Evolutionary conservation across 495 filamentous ascomycete species (phyloP), one percentile per base, ranked within the genome.

Genomic region (Lepraria neglecta): DNA sequence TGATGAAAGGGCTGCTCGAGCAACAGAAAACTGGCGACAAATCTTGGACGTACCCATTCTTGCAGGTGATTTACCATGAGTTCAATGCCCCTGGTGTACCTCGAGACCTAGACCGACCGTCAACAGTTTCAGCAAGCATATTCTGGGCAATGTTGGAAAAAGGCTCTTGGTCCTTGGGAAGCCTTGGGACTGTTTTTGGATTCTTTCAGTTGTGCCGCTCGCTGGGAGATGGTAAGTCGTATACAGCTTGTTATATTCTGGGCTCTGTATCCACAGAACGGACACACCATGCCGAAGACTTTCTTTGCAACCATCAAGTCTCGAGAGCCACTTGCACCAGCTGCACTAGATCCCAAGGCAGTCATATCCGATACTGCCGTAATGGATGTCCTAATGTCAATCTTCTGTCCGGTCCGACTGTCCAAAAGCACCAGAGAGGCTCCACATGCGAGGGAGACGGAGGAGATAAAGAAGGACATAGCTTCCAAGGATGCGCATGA

Each of bases 211-310:
- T 4, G 43, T 31, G 33, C 44, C 7, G 27, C 2, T 15, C 12
- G 33, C 31, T 3, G 33, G 31, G 28, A 21, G 19, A 40, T 66
- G 6, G 56, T 61, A 17, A n/a, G 4, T 31, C 63, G 66, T 19
- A 19, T 68, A 24, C 65, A 71, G 50, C 15, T 70, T 14, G 31
- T 72, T 38, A 54, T 68, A 3, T 71, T 71, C 61, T 70, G 67
- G 65, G 61, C 63, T 28, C 35, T 69, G 12, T 68, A 56, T 40
- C 53, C 50, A 10, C 69, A 71, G 58, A 69, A 66, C 19, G 51
- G 42, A n/a, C 69, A 68, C 50, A 62, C 60, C 6, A 64, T 53
- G 0, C 65, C 70, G 24, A 68, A 70, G 45, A 68, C 63, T 1
- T 71, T 71, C 61, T 72, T 72, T 55, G 45, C n/a, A 17, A 67